phyloP scores from a whole-genome alignment of 2,329 filamentous ascomycete species.

The Juglanconis sp. region DNA sequence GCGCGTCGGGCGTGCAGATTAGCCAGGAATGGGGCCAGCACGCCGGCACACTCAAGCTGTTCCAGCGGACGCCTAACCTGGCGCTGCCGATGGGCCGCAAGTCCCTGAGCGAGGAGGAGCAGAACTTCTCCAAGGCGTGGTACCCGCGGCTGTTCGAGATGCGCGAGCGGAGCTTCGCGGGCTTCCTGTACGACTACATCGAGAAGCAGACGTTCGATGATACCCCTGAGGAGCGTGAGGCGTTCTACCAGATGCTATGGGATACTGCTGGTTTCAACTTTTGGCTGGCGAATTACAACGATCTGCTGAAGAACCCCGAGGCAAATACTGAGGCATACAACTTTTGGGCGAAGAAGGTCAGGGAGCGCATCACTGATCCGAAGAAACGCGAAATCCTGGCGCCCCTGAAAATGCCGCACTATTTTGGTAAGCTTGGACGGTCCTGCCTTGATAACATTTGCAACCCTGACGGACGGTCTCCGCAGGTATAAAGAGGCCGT shows the following conservation, averaged over 20 bases:
- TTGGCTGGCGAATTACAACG: conserved; percentile 54
- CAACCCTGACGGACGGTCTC: not conserved
- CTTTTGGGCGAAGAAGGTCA: conserved; percentile 53
- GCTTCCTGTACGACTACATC: conserved; percentile 55
- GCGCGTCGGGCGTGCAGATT: conserved; percentile 62
- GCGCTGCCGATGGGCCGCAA: conserved; percentile 59
- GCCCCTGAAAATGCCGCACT: conserved; percentile 48
- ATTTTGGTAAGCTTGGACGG: conserved; percentile 37
- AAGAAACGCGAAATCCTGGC: conserved; percentile 48
- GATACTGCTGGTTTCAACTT: conserved; percentile 51
- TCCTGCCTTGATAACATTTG: not conserved
- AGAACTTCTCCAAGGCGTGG: conserved; percentile 40
- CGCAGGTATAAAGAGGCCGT: conserved; percentile 41
- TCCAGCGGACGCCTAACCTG: conserved; percentile 66
- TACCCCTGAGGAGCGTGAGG: conserved; percentile 45
- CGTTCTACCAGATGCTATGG: conserved; percentile 48
- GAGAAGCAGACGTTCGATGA: conserved; percentile 56
- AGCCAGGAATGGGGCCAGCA: conserved; percentile 56
- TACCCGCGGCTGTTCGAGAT: conserved; percentile 51
- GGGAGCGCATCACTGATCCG: conserved; percentile 47
- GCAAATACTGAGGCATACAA: conserved; percentile 53
- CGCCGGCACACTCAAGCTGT: conserved; percentile 53
- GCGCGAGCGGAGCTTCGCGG: conserved; percentile 52
- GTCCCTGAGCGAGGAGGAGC: conserved; percentile 45
- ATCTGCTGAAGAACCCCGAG: conserved; percentile 41